These are phyloP conservation scores for Pholiota conissans DNA, from an alignment of 768 basidiomycete genomes.

Conservation along the genomic window DNA sequence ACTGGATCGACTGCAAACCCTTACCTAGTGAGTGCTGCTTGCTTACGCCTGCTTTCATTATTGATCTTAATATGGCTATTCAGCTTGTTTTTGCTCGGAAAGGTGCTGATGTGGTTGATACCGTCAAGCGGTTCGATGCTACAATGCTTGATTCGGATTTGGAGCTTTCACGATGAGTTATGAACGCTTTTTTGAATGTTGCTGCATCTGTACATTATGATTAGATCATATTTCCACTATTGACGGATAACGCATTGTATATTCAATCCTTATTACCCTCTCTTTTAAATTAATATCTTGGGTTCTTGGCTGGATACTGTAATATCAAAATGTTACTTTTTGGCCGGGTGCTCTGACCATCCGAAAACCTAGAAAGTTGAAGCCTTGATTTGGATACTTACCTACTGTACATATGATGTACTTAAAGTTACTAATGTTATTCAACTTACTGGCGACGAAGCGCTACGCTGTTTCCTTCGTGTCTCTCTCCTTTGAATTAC, in stretches of 20 bases:
- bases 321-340: too few relatives aligned
- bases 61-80: constrained; percentile 5
- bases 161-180: not conserved
- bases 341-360: not conserved
- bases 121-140: constrained; percentile 67
- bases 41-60: not conserved
- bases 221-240: constrained; percentile 11
- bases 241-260: constrained; percentile 8
- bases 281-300: not conserved
- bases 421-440: too few relatives aligned
- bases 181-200: constrained; percentile 13
- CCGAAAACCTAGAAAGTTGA: too few relatives aligned
- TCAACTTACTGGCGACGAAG: too few relatives aligned
- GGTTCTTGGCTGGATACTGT: not conserved
- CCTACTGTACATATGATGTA: too few relatives aligned
- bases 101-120: constrained; percentile 76
- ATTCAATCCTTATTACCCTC: not conserved
- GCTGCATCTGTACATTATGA: constrained; percentile 18
- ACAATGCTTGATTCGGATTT: constrained; percentile 23
- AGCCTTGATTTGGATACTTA: too few relatives aligned
- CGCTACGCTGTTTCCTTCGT: too few relatives aligned
- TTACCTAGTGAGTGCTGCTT: constrained; percentile 62
- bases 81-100: constrained; percentile 86
- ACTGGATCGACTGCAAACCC: constrained; percentile 91
- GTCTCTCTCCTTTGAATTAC: too few relatives aligned